Base-by-base conservation (phyloP, 768 basidiomycete species). In the Gyrodon lividus region DNA sequence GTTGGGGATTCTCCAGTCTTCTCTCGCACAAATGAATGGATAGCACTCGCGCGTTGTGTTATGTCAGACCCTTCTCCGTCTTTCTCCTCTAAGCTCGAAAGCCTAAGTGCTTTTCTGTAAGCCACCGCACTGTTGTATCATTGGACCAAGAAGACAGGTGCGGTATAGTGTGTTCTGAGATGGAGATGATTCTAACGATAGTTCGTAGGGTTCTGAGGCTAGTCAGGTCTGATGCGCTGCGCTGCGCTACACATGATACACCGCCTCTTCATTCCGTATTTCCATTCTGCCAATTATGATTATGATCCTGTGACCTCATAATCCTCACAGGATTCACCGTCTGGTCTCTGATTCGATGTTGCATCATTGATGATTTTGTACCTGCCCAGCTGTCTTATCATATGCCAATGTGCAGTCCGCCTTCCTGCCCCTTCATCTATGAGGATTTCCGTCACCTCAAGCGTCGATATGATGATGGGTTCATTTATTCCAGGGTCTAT, bases 1-100 rank as follows among this genome's bases (percentile, higher is more conserved):
- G 59, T 47, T 52, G 47, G 51, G 20, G 61, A 65, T 61, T 64
- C 62, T 59, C 61, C 62, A 59, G 22, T 24, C 62, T 65, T 63
- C 63, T 43, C 53, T 64, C 54, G 53, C 51, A 61, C 48, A 48
- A 50, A 52, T 52, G 51, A 49, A 51, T 9, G 30, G 61, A 61
- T 30, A 37, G 7, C n/a, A 37, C 3, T 19, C 35, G 6, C 2
- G 35, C n/a, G 12, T 37, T 19, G 35, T 37, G 17, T 9, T n/a
- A 19, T 37, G 35, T 12, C 12, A 31, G 3, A 31, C 10, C 2
- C 31, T 31, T 31, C 31, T 31, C 31, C 5, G 28, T 28, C 28
- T 28, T 9, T 14, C 31, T 1, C 31, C 13, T 12, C 31, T 31
- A 12, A 31, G 31, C 31, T 31, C 31, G 31, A 14, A 5, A 14